Conservation (phyloP, 2,329 filamentous ascomycete genomes). For the Colletotrichum sp. region DNA sequence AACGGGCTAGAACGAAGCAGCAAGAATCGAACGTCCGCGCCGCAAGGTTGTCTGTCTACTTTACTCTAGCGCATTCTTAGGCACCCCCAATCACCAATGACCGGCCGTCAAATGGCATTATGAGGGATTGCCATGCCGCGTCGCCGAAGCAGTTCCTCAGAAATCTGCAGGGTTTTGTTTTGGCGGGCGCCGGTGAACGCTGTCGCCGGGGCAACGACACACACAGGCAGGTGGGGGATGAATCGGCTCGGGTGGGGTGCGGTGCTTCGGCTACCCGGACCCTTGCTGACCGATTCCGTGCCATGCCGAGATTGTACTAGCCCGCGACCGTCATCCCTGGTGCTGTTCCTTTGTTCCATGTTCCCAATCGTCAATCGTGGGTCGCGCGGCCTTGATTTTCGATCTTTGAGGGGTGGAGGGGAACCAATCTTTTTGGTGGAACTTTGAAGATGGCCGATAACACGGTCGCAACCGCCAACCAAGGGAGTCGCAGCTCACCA, state of each 20-base stretch:
- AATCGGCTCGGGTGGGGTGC: not conserved
- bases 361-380: not conserved
- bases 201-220: conserved; percentile 1
- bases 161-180: not conserved
- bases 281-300: not conserved
- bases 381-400: not conserved
- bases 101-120: not conserved
- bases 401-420: not conserved
- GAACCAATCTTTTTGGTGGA: not conserved
- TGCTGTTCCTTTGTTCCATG: not conserved
- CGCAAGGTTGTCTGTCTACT: not conserved
- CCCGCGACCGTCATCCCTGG: not conserved
- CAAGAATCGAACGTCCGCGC: not conserved
- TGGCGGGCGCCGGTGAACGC: not conserved
- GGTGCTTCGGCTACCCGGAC: not conserved
- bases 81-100: not conserved
- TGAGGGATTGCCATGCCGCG: not conserved
- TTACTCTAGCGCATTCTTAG: not conserved
- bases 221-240: not conserved
- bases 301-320: not conserved
- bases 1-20: not conserved
- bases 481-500: not conserved
- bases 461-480: not conserved
- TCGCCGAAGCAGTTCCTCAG: not conserved
- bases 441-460: not conserved